phyloP scores from a whole-genome alignment of 2,329 filamentous ascomycete genomes.

The Colletotrichum navitas region DNA sequence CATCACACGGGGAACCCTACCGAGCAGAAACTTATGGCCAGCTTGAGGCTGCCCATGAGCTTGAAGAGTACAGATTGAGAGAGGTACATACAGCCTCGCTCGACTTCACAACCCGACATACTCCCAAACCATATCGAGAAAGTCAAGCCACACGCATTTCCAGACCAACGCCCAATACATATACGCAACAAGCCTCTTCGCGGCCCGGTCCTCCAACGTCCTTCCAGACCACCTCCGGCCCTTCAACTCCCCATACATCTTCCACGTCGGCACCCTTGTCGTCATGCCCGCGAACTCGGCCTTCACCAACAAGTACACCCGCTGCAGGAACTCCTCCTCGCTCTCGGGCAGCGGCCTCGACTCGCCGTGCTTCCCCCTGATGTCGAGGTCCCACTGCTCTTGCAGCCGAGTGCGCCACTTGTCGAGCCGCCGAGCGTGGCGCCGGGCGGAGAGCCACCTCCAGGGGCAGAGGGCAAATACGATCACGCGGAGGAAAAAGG shows the following conservation, averaged over 20 bases:
- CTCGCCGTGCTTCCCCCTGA: background rate
- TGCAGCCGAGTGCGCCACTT: background rate
- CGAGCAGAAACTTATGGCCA: background rate
- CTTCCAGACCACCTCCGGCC: background rate
- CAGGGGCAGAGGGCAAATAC: background rate
- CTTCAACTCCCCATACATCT: background rate
- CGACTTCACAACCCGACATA: background rate
- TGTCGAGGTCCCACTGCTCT: background rate
- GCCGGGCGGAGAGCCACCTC: background rate
- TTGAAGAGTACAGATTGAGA: background rate
- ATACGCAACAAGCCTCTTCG: background rate
- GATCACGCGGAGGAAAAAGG: background rate
- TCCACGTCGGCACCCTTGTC: background rate
- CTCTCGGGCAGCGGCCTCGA: background rate
- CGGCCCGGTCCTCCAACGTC: background rate
- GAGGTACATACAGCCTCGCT: background rate
- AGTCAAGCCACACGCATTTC: background rate
- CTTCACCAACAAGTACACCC: background rate
- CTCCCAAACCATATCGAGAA: background rate
- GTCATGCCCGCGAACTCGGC: background rate
- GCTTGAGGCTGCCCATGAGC: background rate
- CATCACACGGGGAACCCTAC: background rate
- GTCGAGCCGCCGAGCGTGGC: background rate
- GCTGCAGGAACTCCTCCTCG: background rate
- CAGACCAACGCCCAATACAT: background rate